Percentiles rank a stretch among this genome's conserved stretches.
phyloP scores from a whole-genome alignment of 352 stramenopile species.

The Aphanomyces invadans region DNA sequence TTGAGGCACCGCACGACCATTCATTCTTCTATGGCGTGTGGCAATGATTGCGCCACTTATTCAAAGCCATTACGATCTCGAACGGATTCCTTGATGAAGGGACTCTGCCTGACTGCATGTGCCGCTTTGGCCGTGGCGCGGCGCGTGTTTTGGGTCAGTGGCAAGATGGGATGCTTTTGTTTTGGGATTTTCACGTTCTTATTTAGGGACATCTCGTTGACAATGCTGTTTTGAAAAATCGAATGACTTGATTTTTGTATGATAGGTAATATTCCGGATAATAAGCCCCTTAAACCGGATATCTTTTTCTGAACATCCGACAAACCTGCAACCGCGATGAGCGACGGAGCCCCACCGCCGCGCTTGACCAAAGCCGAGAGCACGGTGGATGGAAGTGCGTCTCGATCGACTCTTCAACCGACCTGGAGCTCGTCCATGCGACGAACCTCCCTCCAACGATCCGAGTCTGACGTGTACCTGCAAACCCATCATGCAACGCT shows the following conservation, averaged over 20 bases:
- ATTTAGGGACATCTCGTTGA: background rate
- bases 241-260: background rate
- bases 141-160: too few species aligned
- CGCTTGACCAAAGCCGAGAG: conserved; percentile 16
- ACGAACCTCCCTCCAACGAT: conserved; percentile 23
- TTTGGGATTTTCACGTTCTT: background rate
- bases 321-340: background rate
- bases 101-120: too few species aligned
- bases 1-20: too few species aligned
- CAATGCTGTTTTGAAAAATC: too few species aligned
- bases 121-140: too few species aligned
- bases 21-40: too few species aligned
- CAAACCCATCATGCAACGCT: conserved; percentile 42
- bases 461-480: conserved; percentile 33
- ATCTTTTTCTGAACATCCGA: background rate
- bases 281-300: background rate
- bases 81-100: too few species aligned
- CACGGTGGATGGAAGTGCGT: background rate
- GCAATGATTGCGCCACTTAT: too few species aligned
- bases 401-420: conserved; percentile 1
- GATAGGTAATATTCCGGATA: background rate
- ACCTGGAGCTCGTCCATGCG: conserved; percentile 24
- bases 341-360: conserved; percentile 10
- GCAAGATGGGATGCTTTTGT: background rate
- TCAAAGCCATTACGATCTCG: too few species aligned